Evolutionary conservation across 495 filamentous ascomycete species (phyloP), one percentile per base, ranked within the genome.

Genomic region (Aspergillus avenaceus): DNA sequence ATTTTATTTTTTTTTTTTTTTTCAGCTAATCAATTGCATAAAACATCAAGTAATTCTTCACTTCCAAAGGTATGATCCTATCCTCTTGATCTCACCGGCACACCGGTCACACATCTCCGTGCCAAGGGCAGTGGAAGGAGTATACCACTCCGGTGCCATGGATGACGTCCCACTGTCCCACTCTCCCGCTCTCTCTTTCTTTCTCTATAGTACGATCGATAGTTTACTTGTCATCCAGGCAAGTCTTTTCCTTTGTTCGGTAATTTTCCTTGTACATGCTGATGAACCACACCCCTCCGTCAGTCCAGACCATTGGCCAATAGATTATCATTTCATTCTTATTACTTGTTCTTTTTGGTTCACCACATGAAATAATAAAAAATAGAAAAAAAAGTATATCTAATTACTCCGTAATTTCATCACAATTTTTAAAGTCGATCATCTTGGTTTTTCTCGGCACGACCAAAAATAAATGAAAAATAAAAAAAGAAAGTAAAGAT

Each of bases 1-100:
- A 8, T 31, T 31, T 31, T 8, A 14, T 41, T 21, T 21, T 8
- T 14, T 40, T 16, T 40, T 11, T 19, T 40, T 12, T 40, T 19
- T 9, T 8, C 36, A 9, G 36, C 41, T n/a, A 4, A 11, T 22
- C 41, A 7, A 9, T 8, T 19, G 6, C 14, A 38, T 38, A 8
- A 11, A 8, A 7, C 7, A 8, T 38, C 14, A 11, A 8, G 12
- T 38, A 8, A 11, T 8, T 8, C 36, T 38, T 38, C 36, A 37
- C 6, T n/a, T 37, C 6, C 14, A 37, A 37, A n/a, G 11, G 27
- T 16, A 18, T 16, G 14, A 31, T 44, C 14, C 24, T 16, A 19
- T 44, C 41, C 41, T 29, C 42, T 45, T 21, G 26, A 45, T 36
- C 41, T 59, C 56, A 59, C 56, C 56, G 56, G 56, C 25, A 59